phyloP scores from a whole-genome alignment of 441 rosid genomes.

The Populus hybrid region DNA sequence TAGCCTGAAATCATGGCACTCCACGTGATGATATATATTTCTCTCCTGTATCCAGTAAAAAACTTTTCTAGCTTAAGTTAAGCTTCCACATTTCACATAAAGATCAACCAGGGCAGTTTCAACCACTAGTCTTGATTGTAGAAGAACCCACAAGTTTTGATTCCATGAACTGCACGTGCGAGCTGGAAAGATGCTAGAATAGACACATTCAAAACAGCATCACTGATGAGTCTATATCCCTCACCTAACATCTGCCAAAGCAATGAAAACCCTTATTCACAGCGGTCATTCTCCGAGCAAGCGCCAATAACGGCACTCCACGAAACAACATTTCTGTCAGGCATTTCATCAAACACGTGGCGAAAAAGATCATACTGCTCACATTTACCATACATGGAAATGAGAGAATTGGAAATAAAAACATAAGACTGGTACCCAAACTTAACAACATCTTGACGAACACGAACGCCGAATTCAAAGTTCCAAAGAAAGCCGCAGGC shows the following conservation, averaged over 20 bases:
- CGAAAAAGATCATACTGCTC: conserved; percentile 34
- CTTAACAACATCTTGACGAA: conserved; percentile 49
- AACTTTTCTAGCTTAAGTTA: conserved; percentile 48
- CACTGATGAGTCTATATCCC: conserved; percentile 39
- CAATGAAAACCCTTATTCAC: conserved; percentile 36
- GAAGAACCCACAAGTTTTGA: conserved; percentile 34
- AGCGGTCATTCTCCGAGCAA: conserved; percentile 32
- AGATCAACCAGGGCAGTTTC: conserved; percentile 62
- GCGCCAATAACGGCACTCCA: conserved; percentile 69
- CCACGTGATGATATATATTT: conserved; percentile 68
- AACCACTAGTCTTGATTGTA: conserved; percentile 38
- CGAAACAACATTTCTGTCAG: conserved; percentile 39
- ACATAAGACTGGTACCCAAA: conserved; percentile 54
- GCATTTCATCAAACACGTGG: conserved; percentile 56
- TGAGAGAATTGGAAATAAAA: conserved; percentile 53
- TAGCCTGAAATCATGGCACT: conserved; percentile 74
- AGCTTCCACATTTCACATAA: conserved; percentile 71
- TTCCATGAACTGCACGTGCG: conserved; percentile 49
- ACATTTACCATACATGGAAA: conserved; percentile 54
- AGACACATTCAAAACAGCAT: conserved; percentile 58
- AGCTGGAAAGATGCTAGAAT: conserved; percentile 48
- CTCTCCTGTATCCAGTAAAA: conserved; percentile 40
- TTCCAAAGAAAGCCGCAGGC: conserved; percentile 57
- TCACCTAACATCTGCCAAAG: conserved; percentile 49
- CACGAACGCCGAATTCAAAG: conserved; percentile 43